phyloP scores from a whole-genome alignment of 2,329 filamentous ascomycete species.

The Alternaria ventricosa region DNA sequence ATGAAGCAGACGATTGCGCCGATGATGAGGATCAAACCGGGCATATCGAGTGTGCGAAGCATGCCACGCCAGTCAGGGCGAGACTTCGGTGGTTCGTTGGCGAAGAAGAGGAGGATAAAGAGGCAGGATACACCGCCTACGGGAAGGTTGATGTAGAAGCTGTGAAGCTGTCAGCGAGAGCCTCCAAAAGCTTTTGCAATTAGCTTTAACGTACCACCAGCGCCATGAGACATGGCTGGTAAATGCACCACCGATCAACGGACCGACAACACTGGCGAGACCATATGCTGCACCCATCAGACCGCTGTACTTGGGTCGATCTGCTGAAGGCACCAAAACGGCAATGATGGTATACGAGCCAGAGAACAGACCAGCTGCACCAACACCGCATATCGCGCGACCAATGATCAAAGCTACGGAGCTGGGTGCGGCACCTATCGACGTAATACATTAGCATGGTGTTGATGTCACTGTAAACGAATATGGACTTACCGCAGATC shows the following conservation, averaged over 20 bases:
- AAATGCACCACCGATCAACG: conserved; percentile 52
- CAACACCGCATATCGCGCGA: conserved; percentile 6
- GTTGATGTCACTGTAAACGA: neutral
- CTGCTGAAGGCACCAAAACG: conserved; percentile 48
- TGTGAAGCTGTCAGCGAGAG: neutral
- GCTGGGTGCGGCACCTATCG: neutral
- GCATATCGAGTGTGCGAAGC: conserved; percentile 54
- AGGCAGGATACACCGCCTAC: conserved; percentile 50
- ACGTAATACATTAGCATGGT: neutral
- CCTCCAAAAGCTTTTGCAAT: accelerated
- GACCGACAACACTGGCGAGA: conserved; percentile 48
- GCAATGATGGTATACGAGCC: conserved; percentile 52
- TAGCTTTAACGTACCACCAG: conserved; percentile 40
- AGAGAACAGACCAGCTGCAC: conserved; percentile 7
- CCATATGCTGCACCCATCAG: conserved; percentile 48
- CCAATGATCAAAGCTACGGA: conserved; percentile 1
- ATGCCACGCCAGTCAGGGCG: conserved; percentile 42
- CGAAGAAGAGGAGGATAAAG: conserved; percentile 42
- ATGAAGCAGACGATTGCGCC: conserved; percentile 51
- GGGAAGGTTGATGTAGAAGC: conserved; percentile 53
- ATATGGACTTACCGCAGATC: neutral
- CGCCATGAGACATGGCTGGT: conserved; percentile 49
- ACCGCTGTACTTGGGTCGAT: conserved; percentile 48
- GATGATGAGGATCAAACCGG: conserved; percentile 52
- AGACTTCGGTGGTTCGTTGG: conserved; percentile 25